These are phyloP conservation scores for Anthoceros angustus DNA, from an alignment of 225 moss, liverwort and hornwort genomes.

Conservation along the genomic window DNA sequence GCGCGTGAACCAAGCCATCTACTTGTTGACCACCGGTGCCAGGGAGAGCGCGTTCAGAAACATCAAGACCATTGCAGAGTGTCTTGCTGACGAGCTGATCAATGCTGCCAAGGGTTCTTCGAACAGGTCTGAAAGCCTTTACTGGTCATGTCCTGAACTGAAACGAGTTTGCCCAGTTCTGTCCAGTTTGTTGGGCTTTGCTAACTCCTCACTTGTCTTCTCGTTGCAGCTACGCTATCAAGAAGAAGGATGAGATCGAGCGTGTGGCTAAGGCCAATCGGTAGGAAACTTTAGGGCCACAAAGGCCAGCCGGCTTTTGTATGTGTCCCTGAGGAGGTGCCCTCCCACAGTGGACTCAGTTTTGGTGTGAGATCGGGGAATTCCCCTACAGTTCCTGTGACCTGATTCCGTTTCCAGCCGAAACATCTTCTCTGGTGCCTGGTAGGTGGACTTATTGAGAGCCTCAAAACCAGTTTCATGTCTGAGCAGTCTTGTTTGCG, in stretches of 20 bases:
- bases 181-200: too few species aligned
- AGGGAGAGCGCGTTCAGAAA: conserved; percentile 80
- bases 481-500: too few species aligned
- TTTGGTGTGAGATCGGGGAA: too few species aligned
- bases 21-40: conserved; percentile 66
- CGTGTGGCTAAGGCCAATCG: conserved; percentile 90
- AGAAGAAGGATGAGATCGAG: conserved; percentile 90
- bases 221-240: conserved; percentile 49
- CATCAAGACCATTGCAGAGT: conserved; percentile 83
- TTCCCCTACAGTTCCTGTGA: too few species aligned
- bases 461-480: too few species aligned
- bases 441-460: too few species aligned
- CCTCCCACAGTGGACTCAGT: too few species aligned
- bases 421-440: too few species aligned
- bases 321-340: too few species aligned
- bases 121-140: conserved; percentile 20
- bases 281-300: conserved; percentile 11
- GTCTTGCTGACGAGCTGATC: conserved; percentile 75
- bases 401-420: too few species aligned
- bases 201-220: background rate
- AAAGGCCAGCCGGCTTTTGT: background rate
- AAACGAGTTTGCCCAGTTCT: too few species aligned
- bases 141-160: too few species aligned
- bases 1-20: conserved; percentile 83
- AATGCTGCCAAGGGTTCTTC: conserved; percentile 77